These are phyloP conservation scores for Dothistroma pini DNA, from an alignment of 2,329 filamentous ascomycete species.

Conservation along the genomic window DNA sequence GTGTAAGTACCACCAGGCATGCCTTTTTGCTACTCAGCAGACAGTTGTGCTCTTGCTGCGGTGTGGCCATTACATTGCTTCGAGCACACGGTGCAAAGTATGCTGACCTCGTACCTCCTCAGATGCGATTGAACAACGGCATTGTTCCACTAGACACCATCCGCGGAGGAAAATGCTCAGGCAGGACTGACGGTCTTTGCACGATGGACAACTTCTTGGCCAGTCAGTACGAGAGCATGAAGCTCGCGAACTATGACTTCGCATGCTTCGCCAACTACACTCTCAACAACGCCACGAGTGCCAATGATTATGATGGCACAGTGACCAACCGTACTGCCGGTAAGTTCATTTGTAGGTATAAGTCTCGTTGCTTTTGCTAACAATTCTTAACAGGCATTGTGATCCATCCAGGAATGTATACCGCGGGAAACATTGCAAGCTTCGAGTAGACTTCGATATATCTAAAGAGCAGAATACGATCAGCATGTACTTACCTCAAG, in stretches of 20 bases:
- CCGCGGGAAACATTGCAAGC: slow-evolving; percentile 19
- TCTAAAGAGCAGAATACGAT: not conserved
- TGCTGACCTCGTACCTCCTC: not conserved
- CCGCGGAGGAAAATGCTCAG: slow-evolving; percentile 44
- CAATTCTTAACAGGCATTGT: slow-evolving; percentile 15
- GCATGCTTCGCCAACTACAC: slow-evolving; percentile 51
- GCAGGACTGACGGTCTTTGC: slow-evolving; percentile 47
- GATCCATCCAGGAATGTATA: slow-evolving; percentile 22
- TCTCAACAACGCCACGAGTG: slow-evolving; percentile 37
- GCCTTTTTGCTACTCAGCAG: not conserved
- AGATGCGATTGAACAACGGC: slow-evolving; percentile 49
- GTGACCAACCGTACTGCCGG: slow-evolving; percentile 20
- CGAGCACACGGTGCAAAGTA: not conserved
- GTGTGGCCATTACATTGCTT: not conserved
- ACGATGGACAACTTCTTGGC: slow-evolving; percentile 41
- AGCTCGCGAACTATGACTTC: slow-evolving; percentile 46
- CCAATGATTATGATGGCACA: slow-evolving; percentile 43
- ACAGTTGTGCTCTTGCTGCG: not conserved
- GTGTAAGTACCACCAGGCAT: slow-evolving; percentile 22
- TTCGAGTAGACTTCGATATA: slow-evolving; percentile 1
- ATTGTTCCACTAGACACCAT: slow-evolving; percentile 48
- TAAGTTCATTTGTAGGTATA: not conserved
- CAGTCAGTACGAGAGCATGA: slow-evolving; percentile 40
- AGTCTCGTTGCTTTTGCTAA: not conserved
- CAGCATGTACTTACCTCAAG: not conserved